A percentile compares a stretch with the other conserved stretches of the same genome.
Conservation (phyloP, 1,284 basidiomycete species). For the Singerocomus inundabilis region DNA sequence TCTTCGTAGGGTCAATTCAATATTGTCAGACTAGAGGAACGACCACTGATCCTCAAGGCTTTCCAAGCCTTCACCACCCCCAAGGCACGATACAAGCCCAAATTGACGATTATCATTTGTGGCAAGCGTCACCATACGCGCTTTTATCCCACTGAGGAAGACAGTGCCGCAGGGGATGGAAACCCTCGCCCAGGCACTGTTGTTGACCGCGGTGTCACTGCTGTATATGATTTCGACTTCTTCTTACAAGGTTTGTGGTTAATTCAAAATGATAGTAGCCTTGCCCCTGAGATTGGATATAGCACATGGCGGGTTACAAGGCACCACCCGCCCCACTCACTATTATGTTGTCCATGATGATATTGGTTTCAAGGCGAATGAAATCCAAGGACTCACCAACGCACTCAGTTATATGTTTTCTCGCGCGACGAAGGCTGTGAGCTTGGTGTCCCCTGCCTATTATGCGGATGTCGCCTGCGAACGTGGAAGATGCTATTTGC, state of each 20-base stretch:
- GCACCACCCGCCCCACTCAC: conserved; percentile 72
- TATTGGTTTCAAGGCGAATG: conserved; percentile 65
- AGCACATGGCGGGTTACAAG: conserved; percentile 67
- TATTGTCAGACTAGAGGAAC: conserved; percentile 63
- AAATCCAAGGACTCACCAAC: conserved; percentile 63
- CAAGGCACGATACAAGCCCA: conserved; percentile 54
- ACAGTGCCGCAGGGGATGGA: conserved; percentile 58
- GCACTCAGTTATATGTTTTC: conserved; percentile 74
- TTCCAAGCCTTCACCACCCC: conserved; percentile 52
- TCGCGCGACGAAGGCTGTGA: conserved; percentile 79
- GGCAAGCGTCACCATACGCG: conserved; percentile 83
- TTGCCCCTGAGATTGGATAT: neutral
- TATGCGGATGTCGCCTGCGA: conserved; percentile 79
- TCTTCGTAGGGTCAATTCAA: conserved; percentile 63
- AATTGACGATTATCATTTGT: conserved; percentile 75
- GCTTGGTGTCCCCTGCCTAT: conserved; percentile 73
- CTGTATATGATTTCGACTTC: conserved; percentile 79
- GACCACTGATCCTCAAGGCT: conserved; percentile 60
- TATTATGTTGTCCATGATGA: conserved; percentile 78
- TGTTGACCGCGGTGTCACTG: conserved; percentile 70
- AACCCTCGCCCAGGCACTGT: conserved; percentile 76
- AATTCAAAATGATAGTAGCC: neutral
- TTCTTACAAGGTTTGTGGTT: conserved; percentile 57
- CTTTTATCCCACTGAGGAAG: conserved; percentile 69
- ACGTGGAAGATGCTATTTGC: conserved; percentile 73